These are phyloP conservation scores for Trichoderma aggressivum DNA, from an alignment of 2,329 filamentous ascomycete species.

Conservation along the genomic window DNA sequence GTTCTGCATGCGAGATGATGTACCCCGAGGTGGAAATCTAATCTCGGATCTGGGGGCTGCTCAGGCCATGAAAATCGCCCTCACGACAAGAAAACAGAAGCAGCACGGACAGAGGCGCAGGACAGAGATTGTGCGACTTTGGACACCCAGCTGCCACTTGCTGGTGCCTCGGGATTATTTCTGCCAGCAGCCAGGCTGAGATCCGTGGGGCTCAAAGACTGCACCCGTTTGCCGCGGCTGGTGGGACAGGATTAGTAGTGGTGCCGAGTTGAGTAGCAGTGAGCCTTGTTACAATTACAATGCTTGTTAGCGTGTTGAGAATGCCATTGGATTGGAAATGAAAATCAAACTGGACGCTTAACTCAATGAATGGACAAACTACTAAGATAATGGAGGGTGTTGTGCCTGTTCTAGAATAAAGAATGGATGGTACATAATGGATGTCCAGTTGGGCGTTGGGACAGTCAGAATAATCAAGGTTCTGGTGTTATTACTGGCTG, in stretches of 20 bases:
- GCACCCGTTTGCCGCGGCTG: not conserved
- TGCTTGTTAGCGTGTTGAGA: not conserved
- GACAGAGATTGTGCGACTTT: not conserved
- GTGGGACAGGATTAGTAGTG: not conserved
- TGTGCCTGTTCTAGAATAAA: not conserved
- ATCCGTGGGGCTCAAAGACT: not conserved
- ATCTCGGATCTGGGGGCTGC: conserved; percentile 13
- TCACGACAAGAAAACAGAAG: not conserved
- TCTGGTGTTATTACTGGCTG: not conserved
- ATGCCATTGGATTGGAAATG: not conserved
- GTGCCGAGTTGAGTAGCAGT: not conserved
- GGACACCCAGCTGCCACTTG: not conserved
- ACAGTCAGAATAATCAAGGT: not conserved
- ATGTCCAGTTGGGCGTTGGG: not conserved
- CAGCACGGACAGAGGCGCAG: not conserved
- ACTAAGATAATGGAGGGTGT: not conserved
- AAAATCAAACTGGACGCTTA: not conserved
- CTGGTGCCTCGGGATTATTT: not conserved
- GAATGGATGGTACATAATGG: not conserved
- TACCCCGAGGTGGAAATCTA: conserved; percentile 1
- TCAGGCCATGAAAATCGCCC: conserved; percentile 4
- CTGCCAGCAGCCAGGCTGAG: not conserved
- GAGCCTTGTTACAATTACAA: not conserved
- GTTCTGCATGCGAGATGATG: conserved; percentile 12
- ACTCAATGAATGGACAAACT: not conserved